Conservation (phyloP, 345 rosid species). For the Syzygium aqueum region DNA sequence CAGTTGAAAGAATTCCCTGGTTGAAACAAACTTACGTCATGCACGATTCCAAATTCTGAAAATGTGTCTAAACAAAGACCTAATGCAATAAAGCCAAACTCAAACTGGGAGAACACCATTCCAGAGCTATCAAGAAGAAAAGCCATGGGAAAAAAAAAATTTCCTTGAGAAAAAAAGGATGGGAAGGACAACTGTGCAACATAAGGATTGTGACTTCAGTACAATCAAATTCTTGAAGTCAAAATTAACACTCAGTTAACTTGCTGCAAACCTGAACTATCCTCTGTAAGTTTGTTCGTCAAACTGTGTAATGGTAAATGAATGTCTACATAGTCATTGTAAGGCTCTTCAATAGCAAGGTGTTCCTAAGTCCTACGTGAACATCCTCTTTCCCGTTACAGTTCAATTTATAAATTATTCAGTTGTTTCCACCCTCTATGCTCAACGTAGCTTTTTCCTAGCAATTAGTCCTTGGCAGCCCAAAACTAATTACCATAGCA, state of each 20-base stretch:
- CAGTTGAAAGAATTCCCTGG: slow-evolving; percentile 94
- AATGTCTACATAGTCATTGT: not conserved
- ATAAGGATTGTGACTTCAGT: not conserved
- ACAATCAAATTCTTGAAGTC: not conserved
- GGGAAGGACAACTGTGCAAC: not conserved
- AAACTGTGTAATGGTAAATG: not conserved
- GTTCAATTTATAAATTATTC: not conserved
- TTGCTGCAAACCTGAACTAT: not conserved
- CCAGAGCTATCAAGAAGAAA: not conserved
- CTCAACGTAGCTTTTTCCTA: not conserved
- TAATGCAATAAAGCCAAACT: not conserved
- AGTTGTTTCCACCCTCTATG: not conserved
- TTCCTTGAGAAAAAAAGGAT: not conserved
- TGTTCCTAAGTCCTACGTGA: not conserved
- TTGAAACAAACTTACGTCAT: not conserved
- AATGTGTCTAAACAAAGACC: not conserved
- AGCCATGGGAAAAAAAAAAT: not conserved
- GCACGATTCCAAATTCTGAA: not conserved
- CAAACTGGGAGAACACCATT: not conserved
- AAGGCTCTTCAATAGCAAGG: not conserved
- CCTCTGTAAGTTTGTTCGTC: not conserved
- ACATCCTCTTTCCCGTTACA: not conserved
- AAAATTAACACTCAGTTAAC: not conserved
- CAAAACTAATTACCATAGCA: not conserved
- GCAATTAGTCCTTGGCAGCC: not conserved